phyloP scores from a whole-genome alignment of 345 rosid genomes.

The Toxicodendron radicans region DNA sequence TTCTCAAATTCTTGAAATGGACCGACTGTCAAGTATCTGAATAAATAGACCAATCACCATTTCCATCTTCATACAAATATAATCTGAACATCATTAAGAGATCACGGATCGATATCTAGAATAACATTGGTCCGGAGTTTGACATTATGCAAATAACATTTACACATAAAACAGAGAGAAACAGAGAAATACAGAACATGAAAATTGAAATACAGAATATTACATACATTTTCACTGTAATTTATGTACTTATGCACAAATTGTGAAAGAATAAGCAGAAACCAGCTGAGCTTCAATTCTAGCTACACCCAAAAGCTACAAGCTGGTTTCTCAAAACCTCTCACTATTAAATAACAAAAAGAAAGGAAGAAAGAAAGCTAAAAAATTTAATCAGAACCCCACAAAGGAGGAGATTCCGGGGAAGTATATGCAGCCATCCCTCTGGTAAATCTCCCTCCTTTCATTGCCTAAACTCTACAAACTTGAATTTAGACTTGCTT shows the following conservation, averaged over 20 bases:
- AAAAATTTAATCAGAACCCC: neutral
- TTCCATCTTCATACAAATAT: neutral
- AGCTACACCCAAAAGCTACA: conserved; percentile 61
- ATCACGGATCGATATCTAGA: too few species aligned
- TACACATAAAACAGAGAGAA: conserved; percentile 14
- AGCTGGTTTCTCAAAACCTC: conserved; percentile 49
- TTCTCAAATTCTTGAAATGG: neutral
- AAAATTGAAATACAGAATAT: neutral
- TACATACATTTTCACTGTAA: neutral
- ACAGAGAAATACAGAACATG: neutral
- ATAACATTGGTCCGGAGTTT: neutral
- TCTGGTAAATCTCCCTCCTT: conserved; percentile 50
- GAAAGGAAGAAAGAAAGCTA: conserved; percentile 13
- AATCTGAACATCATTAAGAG: neutral
- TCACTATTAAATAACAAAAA: conserved; percentile 29
- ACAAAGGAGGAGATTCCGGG: conserved; percentile 68
- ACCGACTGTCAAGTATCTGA: conserved; percentile 2
- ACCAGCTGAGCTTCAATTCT: conserved; percentile 73
- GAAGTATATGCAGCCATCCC: conserved; percentile 70
- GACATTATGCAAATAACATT: neutral
- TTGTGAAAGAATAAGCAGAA: conserved; percentile 49
- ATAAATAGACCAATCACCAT: neutral
- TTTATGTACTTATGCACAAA: conserved; percentile 13
- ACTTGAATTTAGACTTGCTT: conserved; percentile 39
- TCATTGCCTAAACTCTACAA: conserved; percentile 1